phyloP scores from a whole-genome alignment of 495 filamentous ascomycete genomes.

The Aspergillus avenaceus region DNA sequence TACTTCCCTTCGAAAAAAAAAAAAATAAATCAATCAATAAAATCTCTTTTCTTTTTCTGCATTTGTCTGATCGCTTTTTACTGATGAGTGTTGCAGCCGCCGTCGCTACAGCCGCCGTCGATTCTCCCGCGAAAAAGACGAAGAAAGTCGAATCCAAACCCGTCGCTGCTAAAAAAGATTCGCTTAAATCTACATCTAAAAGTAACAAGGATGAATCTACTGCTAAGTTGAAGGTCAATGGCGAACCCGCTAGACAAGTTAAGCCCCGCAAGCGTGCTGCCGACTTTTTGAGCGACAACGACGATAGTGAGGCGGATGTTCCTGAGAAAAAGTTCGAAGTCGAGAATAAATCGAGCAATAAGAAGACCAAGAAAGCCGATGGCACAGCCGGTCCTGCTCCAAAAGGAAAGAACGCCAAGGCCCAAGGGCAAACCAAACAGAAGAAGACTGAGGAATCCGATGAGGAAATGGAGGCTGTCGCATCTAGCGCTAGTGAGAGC shows the following conservation, averaged over 20 bases:
- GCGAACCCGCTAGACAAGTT: conserved; percentile 29
- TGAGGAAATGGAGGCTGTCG: conserved; percentile 12
- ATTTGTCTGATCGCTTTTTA: no score
- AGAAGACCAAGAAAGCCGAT: conserved; percentile 42
- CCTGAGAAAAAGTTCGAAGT: conserved; percentile 22
- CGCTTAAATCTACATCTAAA: conserved; percentile 37
- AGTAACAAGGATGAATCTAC: conserved; percentile 29
- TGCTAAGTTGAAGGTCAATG: conserved; percentile 30
- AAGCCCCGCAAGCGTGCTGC: conserved; percentile 54
- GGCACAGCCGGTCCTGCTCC: conserved; percentile 22
- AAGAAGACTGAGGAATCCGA: conserved; percentile 33
- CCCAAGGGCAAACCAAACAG: conserved; percentile 24
- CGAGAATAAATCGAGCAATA: conserved; percentile 24
- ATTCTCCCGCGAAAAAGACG: conserved; percentile 55
- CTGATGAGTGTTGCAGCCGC: conserved; percentile 23
- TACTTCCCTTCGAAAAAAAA: no score
- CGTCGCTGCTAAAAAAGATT: conserved; percentile 21
- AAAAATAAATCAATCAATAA: neutral
- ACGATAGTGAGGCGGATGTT: conserved; percentile 24
- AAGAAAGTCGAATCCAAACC: conserved; percentile 46
- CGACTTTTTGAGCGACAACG: conserved; percentile 46
- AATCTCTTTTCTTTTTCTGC: conserved; percentile 2
- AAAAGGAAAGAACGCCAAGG: conserved; percentile 31
- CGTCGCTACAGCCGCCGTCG: conserved; percentile 42
- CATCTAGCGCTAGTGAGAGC: conserved; percentile 26